A percentile compares a stretch with the other conserved stretches of the same genome.
These are phyloP conservation scores for Coemansia sp. DNA, from an alignment of 192 early-diverging fungal species.

Conservation along the genomic window DNA sequence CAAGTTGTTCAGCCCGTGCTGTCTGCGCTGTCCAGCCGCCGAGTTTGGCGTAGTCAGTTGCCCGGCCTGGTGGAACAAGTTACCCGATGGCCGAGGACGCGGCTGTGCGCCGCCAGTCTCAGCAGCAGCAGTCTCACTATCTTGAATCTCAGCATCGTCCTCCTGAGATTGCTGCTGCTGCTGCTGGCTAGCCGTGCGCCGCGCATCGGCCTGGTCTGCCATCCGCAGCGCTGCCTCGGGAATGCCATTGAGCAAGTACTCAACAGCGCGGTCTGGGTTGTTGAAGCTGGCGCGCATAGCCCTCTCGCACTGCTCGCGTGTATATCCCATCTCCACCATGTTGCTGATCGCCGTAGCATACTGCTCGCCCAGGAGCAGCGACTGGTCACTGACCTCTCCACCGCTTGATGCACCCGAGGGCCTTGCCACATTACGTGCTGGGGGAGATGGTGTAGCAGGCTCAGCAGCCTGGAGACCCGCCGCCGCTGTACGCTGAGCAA, in stretches of 20 bases:
- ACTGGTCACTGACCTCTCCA: slow-evolving; percentile 55
- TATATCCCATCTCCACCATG: slow-evolving; percentile 96
- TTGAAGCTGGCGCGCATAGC: slow-evolving; percentile 98
- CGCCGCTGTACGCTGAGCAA: slow-evolving; percentile 42
- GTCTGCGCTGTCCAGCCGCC: slow-evolving; percentile 20
- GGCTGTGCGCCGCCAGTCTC: slow-evolving; percentile 8
- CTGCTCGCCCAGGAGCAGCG: slow-evolving; percentile 62
- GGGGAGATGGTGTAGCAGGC: slow-evolving; percentile 49
- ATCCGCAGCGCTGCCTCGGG: slow-evolving; percentile 46
- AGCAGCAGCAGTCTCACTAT: neutral
- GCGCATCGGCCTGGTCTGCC: slow-evolving; percentile 42
- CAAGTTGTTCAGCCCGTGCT: slow-evolving; percentile 39
- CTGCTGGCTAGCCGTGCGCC: slow-evolving; percentile 13
- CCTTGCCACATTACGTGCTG: slow-evolving; percentile 33
- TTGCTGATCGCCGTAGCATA: slow-evolving; percentile 82
- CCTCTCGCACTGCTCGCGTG: slow-evolving; percentile 76
- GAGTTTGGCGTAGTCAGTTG: slow-evolving; percentile 18
- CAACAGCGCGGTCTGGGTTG: slow-evolving; percentile 95
- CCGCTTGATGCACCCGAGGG: neutral
- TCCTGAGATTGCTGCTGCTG: slow-evolving; percentile 50
- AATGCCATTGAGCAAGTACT: slow-evolving; percentile 85
- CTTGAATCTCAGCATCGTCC: slow-evolving; percentile 7
- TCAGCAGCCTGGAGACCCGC: slow-evolving; percentile 41
- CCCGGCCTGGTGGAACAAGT: slow-evolving; percentile 64
- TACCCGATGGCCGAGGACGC: slow-evolving; percentile 30